Evolutionary conservation across 257 asterid genomes (phyloP), one percentile per base, ranked within the genome.

Genomic region (Scutellaria minor): DNA sequence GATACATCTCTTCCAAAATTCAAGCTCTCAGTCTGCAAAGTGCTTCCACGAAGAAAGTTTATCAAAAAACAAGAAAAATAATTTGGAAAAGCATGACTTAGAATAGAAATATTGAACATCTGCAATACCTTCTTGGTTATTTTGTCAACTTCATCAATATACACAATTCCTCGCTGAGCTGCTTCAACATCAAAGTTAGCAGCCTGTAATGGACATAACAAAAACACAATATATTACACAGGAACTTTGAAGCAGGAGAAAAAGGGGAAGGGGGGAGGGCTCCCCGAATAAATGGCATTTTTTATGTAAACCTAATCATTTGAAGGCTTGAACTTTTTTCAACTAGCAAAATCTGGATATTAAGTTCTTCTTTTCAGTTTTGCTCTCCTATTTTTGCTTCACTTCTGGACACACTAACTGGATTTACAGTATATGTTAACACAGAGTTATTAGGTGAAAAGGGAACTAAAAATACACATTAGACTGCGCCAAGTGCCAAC

Each of bases 121-220:
- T 66, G 73, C 64, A 15, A 31, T 60, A 90, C 98, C 96, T 90
- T 93, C 83, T 93, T 93, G 40, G 93, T 90, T 83, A 93, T 93
- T 85, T 93, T 93, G 78, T 93, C 98, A 81, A 93, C 88, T 86
- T 93, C 98, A 81, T 93, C 98, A 42, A 93, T 83, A 81, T 93
- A 93, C 70, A 90, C 93, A 72, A 93, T 88, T 75, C 98, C 98
- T 74, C 79, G 90, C 78, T 93, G 96, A 81, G 97, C 97, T 61
- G 95, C 93, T 84, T 89, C 97, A 12, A 90, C 82, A 77, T 93
- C 81, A 53, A 86, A 93, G 80, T 89, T 91, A 70, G 98, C 90
- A 72, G 67, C 97, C 98, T 93, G 73, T 64, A 77, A 82, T 59
- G 74, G 79, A 72, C 48, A 53, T 47, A 31, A 74, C 65, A 74